Conservation (phyloP, 176 grass and related monocot genomes). For the Canna indica region DNA sequence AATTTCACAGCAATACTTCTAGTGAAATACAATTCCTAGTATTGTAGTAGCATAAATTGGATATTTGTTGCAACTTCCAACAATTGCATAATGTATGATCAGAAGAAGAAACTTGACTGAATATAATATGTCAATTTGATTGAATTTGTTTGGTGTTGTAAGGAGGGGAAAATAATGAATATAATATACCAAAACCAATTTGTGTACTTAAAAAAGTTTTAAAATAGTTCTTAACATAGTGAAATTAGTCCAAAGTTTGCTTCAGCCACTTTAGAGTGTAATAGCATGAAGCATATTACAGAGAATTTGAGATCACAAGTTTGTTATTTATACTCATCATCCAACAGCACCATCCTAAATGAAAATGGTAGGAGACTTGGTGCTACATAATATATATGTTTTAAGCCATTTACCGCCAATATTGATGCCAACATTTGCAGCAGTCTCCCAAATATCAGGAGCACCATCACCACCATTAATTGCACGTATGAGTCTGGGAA, state of each 20-base stretch:
- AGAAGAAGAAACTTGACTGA: not conserved
- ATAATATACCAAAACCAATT: not conserved
- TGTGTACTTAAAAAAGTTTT: no score
- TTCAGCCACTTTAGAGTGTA: not conserved
- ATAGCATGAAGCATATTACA: not conserved
- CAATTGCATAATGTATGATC: not conserved
- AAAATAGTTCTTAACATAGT: not conserved
- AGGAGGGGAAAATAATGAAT: not conserved
- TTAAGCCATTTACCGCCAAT: constrained; percentile 74
- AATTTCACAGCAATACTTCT: not conserved
- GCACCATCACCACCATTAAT: constrained; percentile 75
- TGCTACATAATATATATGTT: not conserved
- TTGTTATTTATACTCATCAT: not conserved
- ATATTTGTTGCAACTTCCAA: not conserved
- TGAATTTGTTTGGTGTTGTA: not conserved
- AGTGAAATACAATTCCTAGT: not conserved
- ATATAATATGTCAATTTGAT: not conserved
- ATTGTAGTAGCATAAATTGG: not conserved
- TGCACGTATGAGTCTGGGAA: constrained; percentile 80
- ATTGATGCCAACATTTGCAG: constrained; percentile 73
- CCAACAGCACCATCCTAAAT: not conserved
- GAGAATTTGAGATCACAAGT: not conserved
- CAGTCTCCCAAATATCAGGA: constrained; percentile 76
- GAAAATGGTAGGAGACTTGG: not conserved
- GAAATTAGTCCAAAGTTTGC: not conserved